phyloP scores from a whole-genome alignment of 1,284 basidiomycete genomes.

The Marasmius oreades region DNA sequence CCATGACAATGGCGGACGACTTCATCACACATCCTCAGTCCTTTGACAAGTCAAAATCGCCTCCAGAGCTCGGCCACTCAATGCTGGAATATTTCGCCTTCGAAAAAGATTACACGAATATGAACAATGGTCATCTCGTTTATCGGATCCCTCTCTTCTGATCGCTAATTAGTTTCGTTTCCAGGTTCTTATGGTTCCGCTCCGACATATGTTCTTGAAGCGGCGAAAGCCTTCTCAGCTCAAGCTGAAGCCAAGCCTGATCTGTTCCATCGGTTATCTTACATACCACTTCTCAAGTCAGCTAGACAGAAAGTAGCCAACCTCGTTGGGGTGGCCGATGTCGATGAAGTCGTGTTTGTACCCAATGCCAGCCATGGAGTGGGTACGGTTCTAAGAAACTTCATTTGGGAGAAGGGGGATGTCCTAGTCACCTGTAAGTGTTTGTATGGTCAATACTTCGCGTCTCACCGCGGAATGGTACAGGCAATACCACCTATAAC shows the following conservation, averaged over 20 bases:
- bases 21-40: constrained; percentile 8
- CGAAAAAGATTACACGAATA: constrained; percentile 44
- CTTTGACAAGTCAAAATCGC: constrained; percentile 13
- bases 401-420: constrained; percentile 45
- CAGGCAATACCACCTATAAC: constrained; percentile 70
- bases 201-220: constrained; percentile 55
- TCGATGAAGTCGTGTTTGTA: constrained; percentile 65
- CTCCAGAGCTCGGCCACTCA: constrained; percentile 56
- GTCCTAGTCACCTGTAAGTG: constrained; percentile 41
- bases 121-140: constrained; percentile 51
- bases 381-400: constrained; percentile 62
- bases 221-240: constrained; percentile 40
- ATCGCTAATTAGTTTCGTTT: background rate
- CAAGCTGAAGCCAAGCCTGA: constrained; percentile 62
- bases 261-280: constrained; percentile 49
- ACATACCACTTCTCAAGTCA: constrained; percentile 35
- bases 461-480: background rate
- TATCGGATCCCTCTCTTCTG: background rate
- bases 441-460: constrained; percentile 47
- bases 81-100: constrained; percentile 59
- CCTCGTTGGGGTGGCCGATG: constrained; percentile 50
- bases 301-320: constrained; percentile 52
- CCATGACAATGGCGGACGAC: background rate
- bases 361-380: constrained; percentile 65
- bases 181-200: constrained; percentile 68